Evolutionary conservation across 202 grass and related monocot genomes (phyloP), one percentile per base, ranked within the genome.

Genomic region (Dendrocalamus latiflorus): DNA sequence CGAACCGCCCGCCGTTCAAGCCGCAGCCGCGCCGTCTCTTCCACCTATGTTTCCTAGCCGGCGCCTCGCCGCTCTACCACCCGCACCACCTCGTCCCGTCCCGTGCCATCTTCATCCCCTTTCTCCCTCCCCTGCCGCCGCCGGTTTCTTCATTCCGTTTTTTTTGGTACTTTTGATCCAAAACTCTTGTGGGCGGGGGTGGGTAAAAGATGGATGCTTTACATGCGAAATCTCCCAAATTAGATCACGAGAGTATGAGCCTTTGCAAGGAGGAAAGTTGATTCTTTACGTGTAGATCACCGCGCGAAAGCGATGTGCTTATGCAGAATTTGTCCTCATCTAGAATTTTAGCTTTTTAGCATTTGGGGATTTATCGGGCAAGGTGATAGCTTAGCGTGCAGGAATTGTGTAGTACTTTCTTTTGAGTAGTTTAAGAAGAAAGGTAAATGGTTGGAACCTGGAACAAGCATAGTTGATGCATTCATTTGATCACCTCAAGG

Each of bases 281-380:
- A 21, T 50, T 62, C 48, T 9, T 78, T 83, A 55, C 78, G 42
- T 86, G 59, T 68, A 43, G 68, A 79, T 79, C 55, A 74, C 74
- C 21, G 56, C 37, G 28, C 75, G 75, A 90, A 83, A 86, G 43
- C 74, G 79, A 86, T 74, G 74, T 61, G 12, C 45, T 55, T 78
- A 63, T 85, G 44, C 81, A 69, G 0, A 84, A 43, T 83, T 72
- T 86, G 84, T 78, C 79, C 25, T 56, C 74, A 45, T 82, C 20
- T 49, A 55, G 20, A 63, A 22, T 71, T 81, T 62, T 34, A 85
- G 72, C 33, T 3, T 63, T 74, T 61, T 68, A 47, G 15, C 37
- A n/a, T 77, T 82, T 68, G 50, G 25, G 67, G 47, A 65, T 80
- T 87, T 64, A 20, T 26, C 14, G 6, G n/a, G 18, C 66, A 73